Evolutionary conservation across 2,329 filamentous ascomycete genomes (phyloP).

Genomic region (Ophiocordyceps camponoti-leonardi): DNA sequence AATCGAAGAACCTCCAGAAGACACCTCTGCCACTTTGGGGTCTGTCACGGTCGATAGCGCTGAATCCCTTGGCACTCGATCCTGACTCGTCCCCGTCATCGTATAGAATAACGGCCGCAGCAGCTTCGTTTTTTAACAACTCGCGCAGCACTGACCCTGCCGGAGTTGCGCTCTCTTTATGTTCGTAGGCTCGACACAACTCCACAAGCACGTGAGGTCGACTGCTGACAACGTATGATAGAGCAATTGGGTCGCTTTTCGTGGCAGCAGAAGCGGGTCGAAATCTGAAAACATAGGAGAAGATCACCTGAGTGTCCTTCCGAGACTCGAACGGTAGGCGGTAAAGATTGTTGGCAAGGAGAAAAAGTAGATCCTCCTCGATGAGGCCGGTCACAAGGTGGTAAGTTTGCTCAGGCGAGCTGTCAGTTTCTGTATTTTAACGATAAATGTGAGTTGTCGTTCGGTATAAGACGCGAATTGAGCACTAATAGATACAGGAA

Average conservation of each 20-base stretch:
- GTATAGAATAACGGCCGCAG: slow-evolving; percentile 81
- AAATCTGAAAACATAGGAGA: slow-evolving; percentile 88
- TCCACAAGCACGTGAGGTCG: slow-evolving; percentile 77
- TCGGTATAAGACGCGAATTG: neutral
- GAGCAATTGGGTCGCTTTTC: slow-evolving; percentile 61
- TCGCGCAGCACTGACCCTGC: slow-evolving; percentile 83
- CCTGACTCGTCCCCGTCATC: slow-evolving; percentile 62
- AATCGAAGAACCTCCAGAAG: slow-evolving; percentile 94
- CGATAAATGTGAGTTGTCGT: neutral
- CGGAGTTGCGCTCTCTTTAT: slow-evolving; percentile 79
- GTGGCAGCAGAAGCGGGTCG: slow-evolving; percentile 50
- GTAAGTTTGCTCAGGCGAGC: slow-evolving; percentile 72
- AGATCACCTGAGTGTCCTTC: slow-evolving; percentile 90
- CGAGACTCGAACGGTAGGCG: slow-evolving; percentile 86
- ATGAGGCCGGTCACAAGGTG: slow-evolving; percentile 73
- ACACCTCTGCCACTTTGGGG: slow-evolving; percentile 67
- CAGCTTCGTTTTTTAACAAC: slow-evolving; percentile 74
- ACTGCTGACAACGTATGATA: slow-evolving; percentile 77
- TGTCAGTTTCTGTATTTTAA: slow-evolving; percentile 52
- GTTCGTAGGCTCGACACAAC: slow-evolving; percentile 75
- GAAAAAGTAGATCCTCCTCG: slow-evolving; percentile 74
- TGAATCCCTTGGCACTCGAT: slow-evolving; percentile 59
- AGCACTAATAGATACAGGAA: neutral
- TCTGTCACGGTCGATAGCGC: slow-evolving; percentile 57
- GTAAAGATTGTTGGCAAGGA: slow-evolving; percentile 68